Evolutionary conservation across 78 protist species (phyloP), one percentile per base, ranked within the genome.

Genomic region (Dictyostelium citrinum): DNA sequence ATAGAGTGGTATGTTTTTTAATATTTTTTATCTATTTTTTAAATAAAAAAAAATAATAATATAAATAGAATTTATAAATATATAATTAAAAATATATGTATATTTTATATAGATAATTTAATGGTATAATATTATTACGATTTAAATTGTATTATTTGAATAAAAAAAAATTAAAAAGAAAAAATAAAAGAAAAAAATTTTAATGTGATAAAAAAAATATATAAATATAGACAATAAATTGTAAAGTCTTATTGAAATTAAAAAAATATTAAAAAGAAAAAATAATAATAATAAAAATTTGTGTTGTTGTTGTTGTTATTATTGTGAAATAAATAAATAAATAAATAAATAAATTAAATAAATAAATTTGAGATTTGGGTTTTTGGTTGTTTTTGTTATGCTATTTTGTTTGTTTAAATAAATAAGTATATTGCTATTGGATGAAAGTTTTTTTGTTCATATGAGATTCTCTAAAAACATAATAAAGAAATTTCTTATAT

Each of bases 341-440:
- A 37, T 60, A 86, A 76, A 77, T 61, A 77, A 86, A 77, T 61
- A 86, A 86, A 33, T 61, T 39, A 64, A 67, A 58, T 81, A 81
- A 37, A 58, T 35, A 35, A 58, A 16, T 22, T 22, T 12, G 29
- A 35, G 64, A 58, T 17, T 79, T n/a, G 41, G 12, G 11, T n/a
- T 45, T n/a, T n/a, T 49, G 29, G 51, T 12, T 81, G 76, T 81
- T 33, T 81, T 12, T 81, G 85, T 55, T 43, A 1, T 27, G 49
- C 46, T 24, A 16, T 33, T 20, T 20, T 39, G 58, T 75, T 8
- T 39, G 58, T 22, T 55, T 55, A 55, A 55, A 55, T 55, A 55
- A 46, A 77, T 45, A 77, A 45, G 46, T 77, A 43, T 74, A 60
- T n/a, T 77, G 29, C 55, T 11, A 20, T 77, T 77, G 58, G n/a